These are phyloP conservation scores for Acarospora socialis DNA, from an alignment of 2,329 filamentous ascomycete species.

Conservation along the genomic window DNA sequence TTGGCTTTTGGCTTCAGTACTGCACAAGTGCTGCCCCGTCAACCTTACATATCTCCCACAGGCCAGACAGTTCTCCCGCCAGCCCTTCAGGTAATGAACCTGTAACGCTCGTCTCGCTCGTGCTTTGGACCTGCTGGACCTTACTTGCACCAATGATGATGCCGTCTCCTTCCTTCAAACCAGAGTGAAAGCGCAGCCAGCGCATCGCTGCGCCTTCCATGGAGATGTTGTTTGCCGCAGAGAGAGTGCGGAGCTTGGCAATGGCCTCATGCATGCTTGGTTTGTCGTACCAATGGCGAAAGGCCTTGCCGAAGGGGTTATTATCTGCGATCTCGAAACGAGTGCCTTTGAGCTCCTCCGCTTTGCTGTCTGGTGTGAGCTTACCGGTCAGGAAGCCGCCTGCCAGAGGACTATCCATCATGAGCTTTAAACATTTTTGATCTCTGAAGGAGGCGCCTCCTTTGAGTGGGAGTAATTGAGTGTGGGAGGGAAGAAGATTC, in stretches of 20 bases:
- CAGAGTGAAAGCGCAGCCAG: slow-evolving; percentile 5
- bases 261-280: slow-evolving; percentile 19
- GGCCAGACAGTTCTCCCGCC: no score
- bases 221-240: not conserved
- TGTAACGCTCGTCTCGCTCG: slow-evolving; percentile 17
- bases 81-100: slow-evolving; percentile 21
- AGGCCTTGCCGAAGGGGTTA: slow-evolving; percentile 16
- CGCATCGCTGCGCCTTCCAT: slow-evolving; percentile 4
- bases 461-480: not conserved
- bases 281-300: slow-evolving; percentile 19
- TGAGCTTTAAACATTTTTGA: slow-evolving; percentile 1
- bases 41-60: no score
- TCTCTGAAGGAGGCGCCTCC: slow-evolving; percentile 4
- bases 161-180: slow-evolving; percentile 16
- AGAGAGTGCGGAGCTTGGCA: slow-evolving; percentile 15
- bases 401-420: slow-evolving; percentile 15
- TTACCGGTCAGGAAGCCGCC: slow-evolving; percentile 26
- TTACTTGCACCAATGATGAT: slow-evolving; percentile 25
- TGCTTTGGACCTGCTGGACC: slow-evolving; percentile 21
- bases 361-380: slow-evolving; percentile 16
- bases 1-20: no score
- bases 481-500: not conserved
- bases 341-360: no score
- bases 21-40: no score
- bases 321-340: slow-evolving; percentile 19